Conservation (phyloP, 78 protist genomes). For the Dictyostelium firmibasis region DNA sequence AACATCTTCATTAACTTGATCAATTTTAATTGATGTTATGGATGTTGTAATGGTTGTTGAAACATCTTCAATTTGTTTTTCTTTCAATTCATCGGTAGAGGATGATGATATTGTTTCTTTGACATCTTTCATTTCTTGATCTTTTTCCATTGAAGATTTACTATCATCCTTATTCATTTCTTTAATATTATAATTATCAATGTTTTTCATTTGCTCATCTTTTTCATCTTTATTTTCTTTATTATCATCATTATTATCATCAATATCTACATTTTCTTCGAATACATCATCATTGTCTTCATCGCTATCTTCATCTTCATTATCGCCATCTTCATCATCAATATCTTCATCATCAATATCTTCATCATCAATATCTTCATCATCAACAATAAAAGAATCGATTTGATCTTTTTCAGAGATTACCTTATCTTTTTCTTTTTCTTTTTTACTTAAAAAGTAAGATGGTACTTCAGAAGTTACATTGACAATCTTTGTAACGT, state of each 20-base stretch:
- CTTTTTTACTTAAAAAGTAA: conserved; percentile 32
- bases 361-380: conserved; percentile 21
- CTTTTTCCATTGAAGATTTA: background rate
- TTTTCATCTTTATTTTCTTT: background rate
- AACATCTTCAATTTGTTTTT: background rate
- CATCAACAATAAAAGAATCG: background rate
- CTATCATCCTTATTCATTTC: background rate
- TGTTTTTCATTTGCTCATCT: background rate
- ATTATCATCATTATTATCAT: background rate
- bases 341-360: conserved; percentile 10
- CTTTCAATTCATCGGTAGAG: background rate
- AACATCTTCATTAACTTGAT: background rate
- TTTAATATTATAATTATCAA: background rate
- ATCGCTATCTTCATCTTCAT: background rate
- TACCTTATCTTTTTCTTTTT: conserved; percentile 13
- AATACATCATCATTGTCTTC: background rate
- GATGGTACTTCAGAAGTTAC: conserved; percentile 66
- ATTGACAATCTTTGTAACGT: conserved; percentile 31
- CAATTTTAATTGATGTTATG: background rate
- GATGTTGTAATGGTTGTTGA: background rate
- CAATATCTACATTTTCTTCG: background rate
- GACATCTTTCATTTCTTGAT: background rate
- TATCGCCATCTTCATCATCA: background rate
- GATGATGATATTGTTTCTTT: background rate
- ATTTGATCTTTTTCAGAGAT: background rate